Percentiles rank a stretch among this genome's conserved stretches.
Evolutionary conservation across 2,329 filamentous ascomycete species (phyloP).

Genomic region (Onygenales sp.): DNA sequence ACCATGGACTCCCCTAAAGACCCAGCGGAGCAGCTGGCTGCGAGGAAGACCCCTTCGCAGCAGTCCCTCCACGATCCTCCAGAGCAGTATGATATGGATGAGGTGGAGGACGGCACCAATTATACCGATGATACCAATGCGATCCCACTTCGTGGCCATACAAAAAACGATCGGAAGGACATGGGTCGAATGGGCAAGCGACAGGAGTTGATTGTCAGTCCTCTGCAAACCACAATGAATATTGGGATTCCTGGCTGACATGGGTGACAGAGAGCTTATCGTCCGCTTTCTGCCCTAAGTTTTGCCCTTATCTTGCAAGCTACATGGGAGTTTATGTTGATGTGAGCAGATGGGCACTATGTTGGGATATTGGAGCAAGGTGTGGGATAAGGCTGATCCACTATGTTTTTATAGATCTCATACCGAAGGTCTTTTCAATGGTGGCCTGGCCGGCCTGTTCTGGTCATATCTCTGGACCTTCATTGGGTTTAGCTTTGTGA

Average conservation of each 20-base stretch:
- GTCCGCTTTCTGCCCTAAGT: constrained; percentile 24
- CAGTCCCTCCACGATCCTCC: not conserved
- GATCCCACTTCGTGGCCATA: constrained; percentile 7
- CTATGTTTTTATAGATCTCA: constrained; percentile 13
- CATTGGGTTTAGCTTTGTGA: constrained; percentile 59
- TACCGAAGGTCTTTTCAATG: constrained; percentile 14
- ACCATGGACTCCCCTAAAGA: not conserved
- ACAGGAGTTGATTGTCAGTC: constrained; percentile 23
- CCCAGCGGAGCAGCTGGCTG: not conserved
- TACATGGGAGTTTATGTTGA: constrained; percentile 27
- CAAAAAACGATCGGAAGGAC: constrained; percentile 18
- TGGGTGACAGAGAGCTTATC: constrained; percentile 20
- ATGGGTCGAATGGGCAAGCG: constrained; percentile 26
- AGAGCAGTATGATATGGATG: constrained; percentile 3
- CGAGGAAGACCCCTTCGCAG: not conserved
- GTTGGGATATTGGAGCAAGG: not conserved
- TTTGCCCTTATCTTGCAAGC: constrained; percentile 27
- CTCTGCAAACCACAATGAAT: not conserved
- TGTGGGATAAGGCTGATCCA: not conserved
- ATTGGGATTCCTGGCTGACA: not conserved
- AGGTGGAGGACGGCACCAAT: constrained; percentile 1
- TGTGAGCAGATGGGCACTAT: constrained; percentile 14
- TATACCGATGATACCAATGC: not conserved
- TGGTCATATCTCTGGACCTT: constrained; percentile 37
- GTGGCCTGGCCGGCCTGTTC: constrained; percentile 16